Base-by-base conservation (phyloP, 2,329 filamentous ascomycete genomes). In the Drechslerella coelobrocha region DNA sequence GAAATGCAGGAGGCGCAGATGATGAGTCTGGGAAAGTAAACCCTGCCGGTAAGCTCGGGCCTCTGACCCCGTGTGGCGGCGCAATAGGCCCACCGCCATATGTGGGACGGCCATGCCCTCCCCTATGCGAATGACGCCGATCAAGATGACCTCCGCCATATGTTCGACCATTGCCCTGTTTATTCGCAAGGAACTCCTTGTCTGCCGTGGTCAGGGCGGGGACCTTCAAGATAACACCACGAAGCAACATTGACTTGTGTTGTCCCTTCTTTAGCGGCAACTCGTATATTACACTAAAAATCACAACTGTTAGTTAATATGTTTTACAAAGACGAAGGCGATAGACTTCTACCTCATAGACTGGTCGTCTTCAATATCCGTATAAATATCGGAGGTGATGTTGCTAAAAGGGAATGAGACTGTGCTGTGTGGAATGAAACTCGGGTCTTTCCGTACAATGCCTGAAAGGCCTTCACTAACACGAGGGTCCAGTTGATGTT, bases 161-260 rank as follows among this genome's bases (percentile, higher is more conserved):
- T 51, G 84, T 85, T 57, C 91, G 85, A n/a, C 90, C 88, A 21
- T 84, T 83, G 69, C 85, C 84, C 60, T 84, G 82, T 77, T 89
- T 88, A 57, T 84, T 83, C 77, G 87, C 86, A 45, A 92, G 84
- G 6, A 85, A 83, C 73, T 92, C 88, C 59, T 93, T 86, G 76
- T 97, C 92, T 66, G 84, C 85, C 31, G 85, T 84, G 63, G 90
- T 89, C 0, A 99, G 84, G 8, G 86, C 88, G 1, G 90, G 86
- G 1, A 84, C 80, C 2, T 89, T 86, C 62, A 92, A 83, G 75
- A 88, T 87, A 39, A 92, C 87, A 10, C 94, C 94, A 1, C 91
- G 88, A 34, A 99, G 83, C 12, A 99, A 84, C 89, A 96, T 95
- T 4, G 92, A 97, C 78, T 97, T 97, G 80, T 99, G 94, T 2